These are phyloP conservation scores for Purshia tridentata DNA, from an alignment of 306 rosid species.

Conservation along the genomic window DNA sequence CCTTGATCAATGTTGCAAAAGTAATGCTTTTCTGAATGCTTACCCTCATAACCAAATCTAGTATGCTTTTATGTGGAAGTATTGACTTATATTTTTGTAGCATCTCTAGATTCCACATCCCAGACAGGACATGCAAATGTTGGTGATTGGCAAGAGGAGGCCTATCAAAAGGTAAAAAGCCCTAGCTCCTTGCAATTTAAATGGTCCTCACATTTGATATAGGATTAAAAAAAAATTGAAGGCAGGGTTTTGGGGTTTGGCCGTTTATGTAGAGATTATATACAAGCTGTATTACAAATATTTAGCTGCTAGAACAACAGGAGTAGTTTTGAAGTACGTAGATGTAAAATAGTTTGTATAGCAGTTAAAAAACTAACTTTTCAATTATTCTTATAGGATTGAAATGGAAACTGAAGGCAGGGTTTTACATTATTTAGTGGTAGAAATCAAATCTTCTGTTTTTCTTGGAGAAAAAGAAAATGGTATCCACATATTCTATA, in stretches of 20 bases:
- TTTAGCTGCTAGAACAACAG: background rate
- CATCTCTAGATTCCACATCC: slow-evolving; percentile 63
- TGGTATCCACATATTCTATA: background rate
- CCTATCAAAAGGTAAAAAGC: slow-evolving; percentile 57
- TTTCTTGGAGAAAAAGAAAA: background rate
- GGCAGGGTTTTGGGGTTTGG: background rate
- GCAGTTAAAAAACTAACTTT: too few species aligned
- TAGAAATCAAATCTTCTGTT: background rate
- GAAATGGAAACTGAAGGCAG: background rate
- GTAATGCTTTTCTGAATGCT: background rate
- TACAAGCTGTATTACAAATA: background rate
- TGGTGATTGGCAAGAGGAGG: slow-evolving; percentile 71
- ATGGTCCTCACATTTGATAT: background rate
- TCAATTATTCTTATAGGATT: background rate
- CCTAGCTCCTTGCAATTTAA: background rate
- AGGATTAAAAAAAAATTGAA: background rate
- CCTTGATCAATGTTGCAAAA: background rate
- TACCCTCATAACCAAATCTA: background rate
- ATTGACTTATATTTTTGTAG: slow-evolving; percentile 28
- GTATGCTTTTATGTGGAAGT: background rate
- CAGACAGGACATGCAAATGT: slow-evolving; percentile 61
- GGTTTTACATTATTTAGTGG: background rate
- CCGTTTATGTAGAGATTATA: background rate
- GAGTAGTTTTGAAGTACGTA: background rate
- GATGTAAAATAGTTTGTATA: background rate